A percentile compares a stretch with the other conserved stretches of the same genome.
Evolutionary conservation across 1,139 yeast genomes (phyloP).

Genomic region (Blastobotrys malaysiensis): DNA sequence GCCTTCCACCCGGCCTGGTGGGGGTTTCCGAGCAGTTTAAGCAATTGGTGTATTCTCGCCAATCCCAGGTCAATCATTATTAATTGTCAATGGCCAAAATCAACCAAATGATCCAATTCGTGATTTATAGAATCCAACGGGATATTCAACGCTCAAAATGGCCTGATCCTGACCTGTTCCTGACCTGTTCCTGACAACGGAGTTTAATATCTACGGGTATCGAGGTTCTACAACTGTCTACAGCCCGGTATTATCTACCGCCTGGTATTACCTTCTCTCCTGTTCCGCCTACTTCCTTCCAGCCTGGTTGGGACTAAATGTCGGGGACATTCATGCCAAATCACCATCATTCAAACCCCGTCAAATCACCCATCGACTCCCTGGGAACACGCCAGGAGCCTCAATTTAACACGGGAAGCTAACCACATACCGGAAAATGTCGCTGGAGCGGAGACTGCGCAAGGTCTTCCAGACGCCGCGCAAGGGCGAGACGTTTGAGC

Average conservation of each 20-base stretch:
- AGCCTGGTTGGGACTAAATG: neutral
- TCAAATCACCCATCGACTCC: neutral
- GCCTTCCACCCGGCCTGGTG: slow-evolving; percentile 52
- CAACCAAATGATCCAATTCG: no score
- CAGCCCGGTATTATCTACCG: no score
- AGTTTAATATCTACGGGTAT: no score
- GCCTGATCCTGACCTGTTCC: no score
- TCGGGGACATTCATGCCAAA: neutral
- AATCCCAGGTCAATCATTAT: slow-evolving; percentile 57
- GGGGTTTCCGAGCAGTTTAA: slow-evolving; percentile 62
- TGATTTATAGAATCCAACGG: no score
- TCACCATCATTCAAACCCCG: neutral
- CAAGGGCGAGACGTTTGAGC: slow-evolving; percentile 78
- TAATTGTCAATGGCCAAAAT: no score
- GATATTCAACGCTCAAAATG: no score
- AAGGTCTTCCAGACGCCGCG: slow-evolving; percentile 55
- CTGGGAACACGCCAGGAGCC: neutral
- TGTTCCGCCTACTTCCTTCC: neutral
- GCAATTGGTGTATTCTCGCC: slow-evolving; percentile 51
- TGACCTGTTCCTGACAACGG: no score
- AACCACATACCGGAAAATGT: slow-evolving; percentile 15
- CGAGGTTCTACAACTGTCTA: no score
- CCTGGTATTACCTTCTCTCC: no score
- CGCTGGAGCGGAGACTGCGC: slow-evolving; percentile 44
- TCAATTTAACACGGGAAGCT: neutral